Base-by-base conservation (phyloP, 2,329 filamentous ascomycete species). In the Trichoderma oligosporum region DNA sequence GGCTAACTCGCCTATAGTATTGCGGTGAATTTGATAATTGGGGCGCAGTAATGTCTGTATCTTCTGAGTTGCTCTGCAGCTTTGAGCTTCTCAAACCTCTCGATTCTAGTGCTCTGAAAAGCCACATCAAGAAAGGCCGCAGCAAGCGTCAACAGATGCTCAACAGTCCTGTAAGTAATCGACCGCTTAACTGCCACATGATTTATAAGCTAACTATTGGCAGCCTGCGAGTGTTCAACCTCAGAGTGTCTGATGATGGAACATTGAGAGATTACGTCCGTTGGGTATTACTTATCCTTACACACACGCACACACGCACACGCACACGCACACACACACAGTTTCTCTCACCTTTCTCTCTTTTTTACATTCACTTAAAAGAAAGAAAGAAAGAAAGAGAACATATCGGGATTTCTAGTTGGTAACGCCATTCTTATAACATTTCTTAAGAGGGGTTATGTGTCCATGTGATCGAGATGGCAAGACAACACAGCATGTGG, bases 11-110 rank as follows among this genome's bases (percentile, higher is more conserved):
- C 12, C 11, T 4, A n/a, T 63, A 96, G 89, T 97, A 99, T 69
- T 99, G 94, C 67, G 94, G 94, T 64, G 94, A 99, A 73, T 99
- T 99, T 64, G 94, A 99, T 71, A 99, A 99, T 63, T 97, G 94
- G 91, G 94, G 94, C 18, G 94, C 94, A 12, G 92, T 97, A 64
- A 99, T 99, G 94, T 96, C 93, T 2, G 94, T 99, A 20, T 97
- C 91, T 1, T 84, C 84, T 12, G 94, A 97, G 72, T 76, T 99
- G 52, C 83, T 99, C 1, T 99, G 94, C 76, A 97, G 92, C 70
- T 99, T 99, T 69, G 94, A 99, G 74, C 80, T 99, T 14, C 81
- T 99, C 60, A 99, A 99, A 73, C 94, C 94, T 7, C 81, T 99
- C 45, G 94, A 99, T 73, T 97, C 92, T 11, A 95, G 89, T 66